Percentiles rank a stretch among this genome's conserved stretches.
These are phyloP conservation scores for Trypanosomatidae sp. DNA, from an alignment of 208 protist genomes.

Conservation along the genomic window DNA sequence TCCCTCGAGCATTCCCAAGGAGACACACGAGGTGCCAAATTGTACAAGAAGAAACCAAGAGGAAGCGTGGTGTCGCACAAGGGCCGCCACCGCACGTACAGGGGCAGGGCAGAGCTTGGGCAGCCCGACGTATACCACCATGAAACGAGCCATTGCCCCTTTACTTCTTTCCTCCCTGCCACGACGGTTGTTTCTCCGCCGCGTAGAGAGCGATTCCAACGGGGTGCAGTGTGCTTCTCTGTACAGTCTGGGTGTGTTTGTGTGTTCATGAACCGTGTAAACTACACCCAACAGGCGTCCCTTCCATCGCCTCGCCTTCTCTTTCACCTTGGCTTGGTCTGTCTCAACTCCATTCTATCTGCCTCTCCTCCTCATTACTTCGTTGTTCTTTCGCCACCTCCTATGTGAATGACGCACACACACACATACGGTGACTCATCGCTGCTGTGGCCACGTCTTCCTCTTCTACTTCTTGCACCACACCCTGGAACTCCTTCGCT, in stretches of 20 bases:
- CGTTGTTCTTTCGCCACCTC: not conserved
- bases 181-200: not conserved
- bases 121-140: not conserved
- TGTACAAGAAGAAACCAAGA: not conserved
- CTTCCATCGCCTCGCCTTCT: no score
- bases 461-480: not conserved
- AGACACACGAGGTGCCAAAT: not conserved
- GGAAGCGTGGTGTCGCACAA: not conserved
- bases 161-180: not conserved
- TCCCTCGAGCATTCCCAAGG: not conserved
- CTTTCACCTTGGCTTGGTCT: not conserved
- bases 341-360: not conserved
- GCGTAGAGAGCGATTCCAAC: no score
- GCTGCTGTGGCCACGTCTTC: not conserved
- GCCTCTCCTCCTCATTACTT: not conserved
- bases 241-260: no score
- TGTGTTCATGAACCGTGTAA: no score
- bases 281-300: no score
- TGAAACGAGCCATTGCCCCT: not conserved
- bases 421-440: not conserved
- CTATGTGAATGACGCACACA: not conserved
- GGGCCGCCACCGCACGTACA: not conserved
- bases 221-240: no score
- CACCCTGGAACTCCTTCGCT: not conserved
- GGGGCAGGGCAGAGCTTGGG: not conserved